These are phyloP conservation scores for Brachypodium distachyon DNA, from an alignment of 202 grass and related monocot genomes.

Conservation along the genomic window DNA sequence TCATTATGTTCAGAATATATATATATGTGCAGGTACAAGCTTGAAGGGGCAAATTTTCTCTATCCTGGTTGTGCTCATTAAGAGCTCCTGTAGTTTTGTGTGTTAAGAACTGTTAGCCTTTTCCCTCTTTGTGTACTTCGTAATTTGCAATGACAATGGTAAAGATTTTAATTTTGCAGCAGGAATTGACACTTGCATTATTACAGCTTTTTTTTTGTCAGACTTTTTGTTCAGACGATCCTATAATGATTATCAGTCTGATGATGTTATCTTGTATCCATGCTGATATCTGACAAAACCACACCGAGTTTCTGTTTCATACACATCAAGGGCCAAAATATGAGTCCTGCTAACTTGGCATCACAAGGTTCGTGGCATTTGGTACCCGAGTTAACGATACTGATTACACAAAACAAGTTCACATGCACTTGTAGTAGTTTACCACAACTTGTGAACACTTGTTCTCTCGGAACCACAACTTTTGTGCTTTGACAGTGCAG, in stretches of 20 bases:
- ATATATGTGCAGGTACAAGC: constrained; percentile 3
- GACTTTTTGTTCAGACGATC: background rate
- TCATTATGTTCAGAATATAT: constrained; percentile 1
- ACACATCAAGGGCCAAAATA: background rate
- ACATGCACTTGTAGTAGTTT: too few relatives aligned
- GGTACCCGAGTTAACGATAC: background rate
- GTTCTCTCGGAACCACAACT: too few relatives aligned
- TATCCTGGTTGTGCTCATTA: background rate
- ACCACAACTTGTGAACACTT: too few relatives aligned
- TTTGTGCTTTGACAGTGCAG: too few relatives aligned
- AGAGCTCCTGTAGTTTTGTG: background rate
- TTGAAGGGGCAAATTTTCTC: background rate
- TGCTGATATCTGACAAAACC: background rate
- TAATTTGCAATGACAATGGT: constrained; percentile 16
- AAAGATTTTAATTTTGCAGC: constrained; percentile 2
- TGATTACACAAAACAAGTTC: too few relatives aligned
- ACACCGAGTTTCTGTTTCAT: background rate
- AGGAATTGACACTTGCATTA: background rate
- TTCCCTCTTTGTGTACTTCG: background rate
- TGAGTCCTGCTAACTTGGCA: background rate
- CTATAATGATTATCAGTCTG: background rate
- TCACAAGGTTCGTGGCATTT: background rate
- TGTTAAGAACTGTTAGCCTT: background rate
- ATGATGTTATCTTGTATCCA: background rate
- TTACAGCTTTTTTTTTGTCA: background rate